Evolutionary conservation across 208 protist species (phyloP), one percentile per base, ranked within the genome.

Genomic region (Leishmania tarentolae): DNA sequence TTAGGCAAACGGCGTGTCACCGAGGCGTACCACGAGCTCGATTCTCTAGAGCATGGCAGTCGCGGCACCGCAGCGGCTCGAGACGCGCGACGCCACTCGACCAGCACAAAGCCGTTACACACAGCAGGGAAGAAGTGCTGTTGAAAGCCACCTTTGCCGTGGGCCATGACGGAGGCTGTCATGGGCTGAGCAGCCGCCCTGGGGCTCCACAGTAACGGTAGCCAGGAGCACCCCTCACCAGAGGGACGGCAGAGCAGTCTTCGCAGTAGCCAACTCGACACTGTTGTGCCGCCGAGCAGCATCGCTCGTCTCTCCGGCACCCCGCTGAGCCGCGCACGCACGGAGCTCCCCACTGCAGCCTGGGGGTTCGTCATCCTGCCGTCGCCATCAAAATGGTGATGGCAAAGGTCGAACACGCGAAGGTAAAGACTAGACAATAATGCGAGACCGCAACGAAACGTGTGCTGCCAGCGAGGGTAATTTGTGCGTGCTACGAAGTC

Each of bases 381-480:
- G 61, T 61, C 35, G 56, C 50, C 56, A n/a, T 17, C 17, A 3
- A 9, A 21, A 52, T 2, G 44, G 76, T 56, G 46, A 59, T 52
- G 69, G 44, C 71, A 7, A 59, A 79, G 71, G 53, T 83, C 77
- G 28, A 89, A 89, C 11, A 89, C 79, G 24, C 86, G 86, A 28
- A 89, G 75, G 47, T 65, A 70, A 28, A 89, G 78, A 21, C 37
- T 76, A 15, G 56, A 66, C n/a, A 86, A n/a, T 24, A 66, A 31
- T 52, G 76, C 82, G 5, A 86, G 35, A 2, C 79, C 57, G 28
- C 77, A 79, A 13, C 86, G 86, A 56, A 89, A 89, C 13, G 63
- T 81, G 73, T 89, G 86, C 76, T 83, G 56, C 86, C 86, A 89
- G 35, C 71, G 73, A 24, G 86, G 86, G 31, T 78, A 31, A 59